Evolutionary conservation across 1,284 basidiomycete genomes (phyloP).

Genomic region (Lignosus rhinocerotis): DNA sequence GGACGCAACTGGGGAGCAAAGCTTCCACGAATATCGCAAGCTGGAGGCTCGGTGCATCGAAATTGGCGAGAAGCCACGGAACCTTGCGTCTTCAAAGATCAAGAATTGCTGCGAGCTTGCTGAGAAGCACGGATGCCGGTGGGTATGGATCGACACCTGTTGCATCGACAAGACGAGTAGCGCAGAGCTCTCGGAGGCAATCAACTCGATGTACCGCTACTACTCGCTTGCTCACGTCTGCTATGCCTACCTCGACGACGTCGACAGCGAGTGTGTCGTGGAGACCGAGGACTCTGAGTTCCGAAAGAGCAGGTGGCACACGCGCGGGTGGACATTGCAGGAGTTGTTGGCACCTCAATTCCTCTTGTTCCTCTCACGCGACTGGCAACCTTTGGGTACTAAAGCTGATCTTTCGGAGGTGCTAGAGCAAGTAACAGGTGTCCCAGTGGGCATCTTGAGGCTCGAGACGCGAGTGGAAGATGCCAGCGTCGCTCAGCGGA

Average conservation of each 20-base stretch:
- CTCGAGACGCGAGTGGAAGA: background rate
- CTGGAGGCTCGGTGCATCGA: background rate
- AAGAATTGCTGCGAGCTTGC: background rate
- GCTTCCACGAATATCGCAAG: background rate
- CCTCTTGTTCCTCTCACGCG: background rate
- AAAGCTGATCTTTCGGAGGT: background rate
- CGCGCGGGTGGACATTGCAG: background rate
- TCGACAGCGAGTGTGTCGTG: background rate
- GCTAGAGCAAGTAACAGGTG: background rate
- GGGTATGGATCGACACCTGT: background rate
- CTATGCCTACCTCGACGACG: constrained; percentile 1
- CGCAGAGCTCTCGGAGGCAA: background rate
- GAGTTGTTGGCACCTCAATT: background rate
- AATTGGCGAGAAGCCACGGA: background rate
- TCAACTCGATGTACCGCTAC: background rate
- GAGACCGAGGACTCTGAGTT: background rate
- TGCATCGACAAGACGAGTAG: background rate
- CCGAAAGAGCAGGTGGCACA: background rate
- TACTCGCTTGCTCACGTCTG: background rate
- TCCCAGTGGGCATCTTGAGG: background rate
- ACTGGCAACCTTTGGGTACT: background rate
- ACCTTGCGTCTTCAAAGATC: background rate
- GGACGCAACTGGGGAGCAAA: background rate
- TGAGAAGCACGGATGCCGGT: background rate
- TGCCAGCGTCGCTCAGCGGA: background rate